These are phyloP conservation scores for Aeminium ludgeri DNA, from an alignment of 495 filamentous ascomycete species.

Conservation along the genomic window DNA sequence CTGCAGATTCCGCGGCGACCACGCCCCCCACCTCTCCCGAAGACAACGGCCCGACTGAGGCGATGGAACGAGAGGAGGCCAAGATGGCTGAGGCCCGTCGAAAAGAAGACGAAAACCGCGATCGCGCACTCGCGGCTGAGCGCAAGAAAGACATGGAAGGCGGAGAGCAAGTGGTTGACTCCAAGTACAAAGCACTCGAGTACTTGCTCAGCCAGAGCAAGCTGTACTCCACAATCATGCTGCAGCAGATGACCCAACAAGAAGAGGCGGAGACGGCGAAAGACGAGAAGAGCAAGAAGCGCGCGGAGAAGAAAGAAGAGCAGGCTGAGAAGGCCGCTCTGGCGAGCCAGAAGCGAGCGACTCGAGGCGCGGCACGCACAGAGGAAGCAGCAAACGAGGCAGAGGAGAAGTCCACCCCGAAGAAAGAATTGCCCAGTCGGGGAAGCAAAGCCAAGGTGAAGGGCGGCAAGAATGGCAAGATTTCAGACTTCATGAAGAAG, in stretches of 20 bases:
- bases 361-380: slow-evolving; percentile 12
- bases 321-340: slow-evolving; percentile 25
- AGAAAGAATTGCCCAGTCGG: slow-evolving; percentile 10
- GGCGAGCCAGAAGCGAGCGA: slow-evolving; percentile 21
- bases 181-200: slow-evolving; percentile 34
- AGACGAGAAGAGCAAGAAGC: slow-evolving; percentile 30
- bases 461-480: slow-evolving; percentile 26
- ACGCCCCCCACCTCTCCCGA: slow-evolving; percentile 18
- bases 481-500: slow-evolving; percentile 42
- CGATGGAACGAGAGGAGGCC: slow-evolving; percentile 37
- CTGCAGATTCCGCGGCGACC: slow-evolving; percentile 4
- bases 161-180: slow-evolving; percentile 33
- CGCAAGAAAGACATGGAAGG: slow-evolving; percentile 27
- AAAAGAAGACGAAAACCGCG: slow-evolving; percentile 32
- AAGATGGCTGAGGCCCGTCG: slow-evolving; percentile 31
- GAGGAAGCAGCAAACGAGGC: slow-evolving; percentile 6
- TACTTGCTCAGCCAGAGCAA: slow-evolving; percentile 32
- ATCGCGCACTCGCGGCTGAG: slow-evolving; percentile 32
- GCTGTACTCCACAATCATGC: slow-evolving; percentile 37
- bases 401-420: slow-evolving; percentile 1
- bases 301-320: slow-evolving; percentile 25
- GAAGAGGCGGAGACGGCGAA: slow-evolving; percentile 37
- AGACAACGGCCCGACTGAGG: slow-evolving; percentile 13
- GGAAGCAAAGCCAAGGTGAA: slow-evolving; percentile 18
- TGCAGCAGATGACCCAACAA: slow-evolving; percentile 45